Evolutionary conservation across 495 filamentous ascomycete genomes (phyloP).

Genomic region (Schizothecium vesticola): DNA sequence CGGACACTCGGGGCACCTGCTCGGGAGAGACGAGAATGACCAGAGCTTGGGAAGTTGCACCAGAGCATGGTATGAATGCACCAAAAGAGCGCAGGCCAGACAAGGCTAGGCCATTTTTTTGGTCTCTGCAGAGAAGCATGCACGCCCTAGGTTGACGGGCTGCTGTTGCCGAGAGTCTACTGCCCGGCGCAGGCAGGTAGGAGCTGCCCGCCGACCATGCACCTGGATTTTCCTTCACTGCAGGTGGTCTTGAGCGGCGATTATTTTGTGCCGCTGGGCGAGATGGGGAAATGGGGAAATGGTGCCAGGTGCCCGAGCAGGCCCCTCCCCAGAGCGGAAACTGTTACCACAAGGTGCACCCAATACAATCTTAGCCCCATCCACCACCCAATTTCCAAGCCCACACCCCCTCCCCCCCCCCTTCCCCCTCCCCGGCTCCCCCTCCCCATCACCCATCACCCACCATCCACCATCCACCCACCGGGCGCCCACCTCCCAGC

Average conservation of each 20-base stretch:
- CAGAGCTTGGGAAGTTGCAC: not conserved
- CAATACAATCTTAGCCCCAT: not conserved
- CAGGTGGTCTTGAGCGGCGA: not conserved
- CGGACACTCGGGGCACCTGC: not conserved
- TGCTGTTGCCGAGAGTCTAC: not conserved
- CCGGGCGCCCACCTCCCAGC: not conserved
- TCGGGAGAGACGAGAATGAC: not conserved
- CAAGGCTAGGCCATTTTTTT: not conserved
- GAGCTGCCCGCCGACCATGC: not conserved
- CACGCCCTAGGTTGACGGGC: not conserved
- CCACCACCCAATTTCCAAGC: not conserved
- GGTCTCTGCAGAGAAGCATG: not conserved
- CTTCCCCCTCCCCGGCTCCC: not conserved
- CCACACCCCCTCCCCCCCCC: not conserved
- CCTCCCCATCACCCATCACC: not conserved
- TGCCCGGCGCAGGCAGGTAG: not conserved
- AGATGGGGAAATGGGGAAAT: not conserved
- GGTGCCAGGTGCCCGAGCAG: not conserved
- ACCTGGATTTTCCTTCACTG: not conserved
- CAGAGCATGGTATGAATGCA: too few relatives aligned
- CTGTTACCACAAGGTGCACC: not conserved
- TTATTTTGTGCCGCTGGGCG: not conserved
- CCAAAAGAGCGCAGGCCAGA: not conserved
- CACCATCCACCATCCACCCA: not conserved
- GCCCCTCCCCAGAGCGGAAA: slow-evolving; percentile 2